phyloP scores from a whole-genome alignment of 2,329 filamentous ascomycete species.

The Hyphodiscus sp. region DNA sequence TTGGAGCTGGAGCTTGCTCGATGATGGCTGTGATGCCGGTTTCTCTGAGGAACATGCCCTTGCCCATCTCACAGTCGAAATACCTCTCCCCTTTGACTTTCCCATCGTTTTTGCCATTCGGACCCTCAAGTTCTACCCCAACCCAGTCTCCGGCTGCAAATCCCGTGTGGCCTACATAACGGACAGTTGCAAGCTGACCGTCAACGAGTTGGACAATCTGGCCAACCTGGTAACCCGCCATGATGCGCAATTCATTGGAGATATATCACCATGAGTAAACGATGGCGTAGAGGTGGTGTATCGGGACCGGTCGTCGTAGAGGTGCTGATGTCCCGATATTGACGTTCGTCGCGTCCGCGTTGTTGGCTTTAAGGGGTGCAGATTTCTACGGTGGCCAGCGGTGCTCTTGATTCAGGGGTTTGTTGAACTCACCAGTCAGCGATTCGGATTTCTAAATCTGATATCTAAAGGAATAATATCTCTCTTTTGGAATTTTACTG shows the following conservation, averaged over 20 bases:
- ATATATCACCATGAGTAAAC: background rate
- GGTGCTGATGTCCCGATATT: background rate
- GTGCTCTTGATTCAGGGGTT: background rate
- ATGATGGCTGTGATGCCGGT: conserved; percentile 54
- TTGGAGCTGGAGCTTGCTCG: conserved; percentile 36
- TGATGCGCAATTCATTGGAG: conserved; percentile 30
- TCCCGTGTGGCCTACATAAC: conserved; percentile 71
- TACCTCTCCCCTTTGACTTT: conserved; percentile 82
- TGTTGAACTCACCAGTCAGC: background rate
- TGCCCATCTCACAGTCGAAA: conserved; percentile 73
- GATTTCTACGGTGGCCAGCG: background rate
- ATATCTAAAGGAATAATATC: too few relatives aligned
- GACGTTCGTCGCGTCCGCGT: background rate
- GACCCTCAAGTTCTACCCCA: conserved; percentile 78
- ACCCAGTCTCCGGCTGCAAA: conserved; percentile 85
- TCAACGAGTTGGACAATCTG: conserved; percentile 63
- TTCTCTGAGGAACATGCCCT: conserved; percentile 80
- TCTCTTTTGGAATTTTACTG: too few relatives aligned
- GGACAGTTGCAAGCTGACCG: conserved; percentile 68
- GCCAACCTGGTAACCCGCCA: conserved; percentile 49
- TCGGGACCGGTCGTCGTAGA: background rate
- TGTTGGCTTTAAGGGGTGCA: background rate
- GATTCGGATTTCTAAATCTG: too few relatives aligned
- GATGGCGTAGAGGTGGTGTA: background rate
- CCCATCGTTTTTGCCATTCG: conserved; percentile 88